These are phyloP conservation scores for Ogataea kodamae DNA, from an alignment of 805 yeast genomes.

Conservation along the genomic window DNA sequence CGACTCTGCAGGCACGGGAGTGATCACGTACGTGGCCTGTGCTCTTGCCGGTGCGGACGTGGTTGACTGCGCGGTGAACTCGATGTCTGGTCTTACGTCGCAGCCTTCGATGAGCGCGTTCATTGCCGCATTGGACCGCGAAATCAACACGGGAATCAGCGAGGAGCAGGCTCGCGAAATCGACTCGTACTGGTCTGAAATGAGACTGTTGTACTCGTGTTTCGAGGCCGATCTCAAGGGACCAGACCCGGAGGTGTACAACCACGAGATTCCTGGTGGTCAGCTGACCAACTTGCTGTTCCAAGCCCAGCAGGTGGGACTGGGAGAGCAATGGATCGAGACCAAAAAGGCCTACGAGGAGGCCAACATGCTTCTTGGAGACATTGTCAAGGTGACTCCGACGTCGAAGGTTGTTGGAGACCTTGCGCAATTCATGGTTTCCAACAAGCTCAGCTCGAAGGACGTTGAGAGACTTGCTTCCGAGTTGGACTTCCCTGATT, in stretches of 20 bases:
- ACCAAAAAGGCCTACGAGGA: constrained; percentile 91
- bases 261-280: constrained; percentile 99
- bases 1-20: constrained; percentile 99
- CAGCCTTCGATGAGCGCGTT: constrained; percentile 96
- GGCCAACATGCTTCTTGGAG: constrained; percentile 91
- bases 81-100: constrained; percentile 97
- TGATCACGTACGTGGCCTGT: constrained; percentile 91
- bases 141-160: constrained; percentile 68
- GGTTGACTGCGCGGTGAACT: constrained; percentile 95
- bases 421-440: constrained; percentile 98
- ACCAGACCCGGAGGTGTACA: constrained; percentile 98
- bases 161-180: constrained; percentile 69
- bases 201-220: constrained; percentile 93
- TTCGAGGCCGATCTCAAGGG: constrained; percentile 99
- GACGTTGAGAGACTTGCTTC: constrained; percentile 87
- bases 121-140: constrained; percentile 88
- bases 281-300: constrained; percentile 95
- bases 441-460: constrained; percentile 80
- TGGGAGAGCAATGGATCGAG: constrained; percentile 94
- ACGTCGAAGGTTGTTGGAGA: constrained; percentile 99
- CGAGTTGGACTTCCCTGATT: constrained; percentile 96
- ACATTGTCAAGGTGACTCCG: constrained; percentile 97
- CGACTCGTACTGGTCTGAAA: constrained; percentile 98
- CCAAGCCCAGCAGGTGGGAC: constrained; percentile 99
- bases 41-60: constrained; percentile 97